Evolutionary conservation across 164 flowering plant genomes (phyloP), one percentile per base, ranked within the genome.

Genomic region (Stephania cephalantha): DNA sequence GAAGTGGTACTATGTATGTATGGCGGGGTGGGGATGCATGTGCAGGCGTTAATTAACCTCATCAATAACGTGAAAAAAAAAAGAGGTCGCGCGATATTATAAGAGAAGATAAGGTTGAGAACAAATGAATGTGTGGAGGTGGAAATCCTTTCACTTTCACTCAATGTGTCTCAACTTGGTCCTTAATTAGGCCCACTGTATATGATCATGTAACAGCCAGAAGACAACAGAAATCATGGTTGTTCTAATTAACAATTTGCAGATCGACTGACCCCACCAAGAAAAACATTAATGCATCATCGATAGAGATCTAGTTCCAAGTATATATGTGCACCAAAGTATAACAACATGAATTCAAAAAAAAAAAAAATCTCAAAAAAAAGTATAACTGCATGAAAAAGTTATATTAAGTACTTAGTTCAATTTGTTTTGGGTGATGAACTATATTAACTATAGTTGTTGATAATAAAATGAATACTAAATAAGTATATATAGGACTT

Each of bases 71-170:
- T 50, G 31, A 65, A 65, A 22, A 2, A 22, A 2, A 65, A 22
- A 20, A 48, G 61, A n/a, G 17, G 13, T 2, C 1, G 18, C 10
- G 18, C 35, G 69, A 45, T 12, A 67, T 25, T 2, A 9, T 67
- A 30, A 10, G 69, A 67, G 31, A 45, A 30, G 69, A 67, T 67
- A 67, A 67, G 69, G 69, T 65, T 22, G 68, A 35, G 42, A 35
- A 4, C 42, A 35, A 35, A 35, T 35, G 29, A 63, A 18, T 63
- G 66, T n/a, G 20, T 18, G 64, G 20, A 58, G n/a, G 4, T 58
- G 18, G n/a, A 58, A 58, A 58, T 58, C 64, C 64, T 58, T 17
- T 58, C 20, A 58, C 64, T 58, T 12, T 58, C 64, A 58, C 64
- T 58, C 64, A 58, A 58, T 58, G 64, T 58, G 64, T 58, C 64